Base-by-base conservation (phyloP, 768 basidiomycete genomes). In the Termitomyces sp. region DNA sequence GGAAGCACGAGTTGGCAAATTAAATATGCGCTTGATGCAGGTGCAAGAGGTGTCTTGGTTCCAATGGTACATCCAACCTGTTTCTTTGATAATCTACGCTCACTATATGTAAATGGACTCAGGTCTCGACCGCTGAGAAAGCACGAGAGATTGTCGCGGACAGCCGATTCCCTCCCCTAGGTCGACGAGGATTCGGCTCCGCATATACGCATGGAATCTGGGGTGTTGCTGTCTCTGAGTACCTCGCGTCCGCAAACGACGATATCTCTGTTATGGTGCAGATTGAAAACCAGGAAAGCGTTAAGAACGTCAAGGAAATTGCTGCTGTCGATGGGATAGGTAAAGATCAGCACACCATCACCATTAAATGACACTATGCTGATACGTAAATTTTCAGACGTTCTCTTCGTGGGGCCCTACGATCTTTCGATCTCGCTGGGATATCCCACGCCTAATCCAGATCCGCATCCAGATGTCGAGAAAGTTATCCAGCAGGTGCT, bases 21-120 rank as follows among this genome's bases (percentile, higher is more conserved):
- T 70, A 89, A 89, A 70, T 76, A 83, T 58, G 86, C 82, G 0
- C 76, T 89, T 31, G 87, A 89, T 63, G 82, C 83, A 0, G 87
- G 87, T 5, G 87, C 86, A 17, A 73, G 76, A 27, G 86, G 87
- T 0, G 71, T 88, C 5, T 63, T 90, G 41, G 82, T 87, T 0
- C 87, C 87, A 4, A 85, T 89, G 85, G 85, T 88, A 62, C 37
- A 73, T 55, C 35, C 23, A 19, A 41, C 6, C 9, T 21, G 31
- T 23, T 40, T 14, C 29, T 14, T 10, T n/a, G n/a, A 32, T 5
- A 4, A 37, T 35, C 3, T 49, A 25, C 10, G 5, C 16, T 17
- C 21, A 17, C 7, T 16, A 16, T 2, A 9, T 49, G 17, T 23
- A 9, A 0, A 49, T 49, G 21, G 4, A 8, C 12, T 7, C 55